Evolutionary conservation across 768 basidiomycete genomes (phyloP).

Genomic region (Hygrophoropsis aurantiaca): DNA sequence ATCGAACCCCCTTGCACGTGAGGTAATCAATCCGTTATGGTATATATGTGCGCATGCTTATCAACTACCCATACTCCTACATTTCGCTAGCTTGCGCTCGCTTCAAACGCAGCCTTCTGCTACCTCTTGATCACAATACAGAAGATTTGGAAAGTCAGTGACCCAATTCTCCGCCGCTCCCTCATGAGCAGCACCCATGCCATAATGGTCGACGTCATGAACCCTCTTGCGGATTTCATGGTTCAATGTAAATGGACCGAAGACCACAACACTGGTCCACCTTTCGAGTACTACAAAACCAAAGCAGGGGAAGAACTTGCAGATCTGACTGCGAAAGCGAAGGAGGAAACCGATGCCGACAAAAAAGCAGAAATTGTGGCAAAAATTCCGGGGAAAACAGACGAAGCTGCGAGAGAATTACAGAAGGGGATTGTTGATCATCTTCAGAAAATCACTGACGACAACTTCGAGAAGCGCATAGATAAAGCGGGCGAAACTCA

Average conservation of each 20-base stretch:
- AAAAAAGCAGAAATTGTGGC: too few relatives aligned
- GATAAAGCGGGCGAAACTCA: too few relatives aligned
- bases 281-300: slow-evolving; percentile 11
- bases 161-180: slow-evolving; percentile 4
- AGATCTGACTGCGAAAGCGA: too few relatives aligned
- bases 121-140: slow-evolving; percentile 16
- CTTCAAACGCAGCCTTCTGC: slow-evolving; percentile 16
- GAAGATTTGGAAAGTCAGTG: slow-evolving; percentile 4
- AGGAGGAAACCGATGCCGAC: too few relatives aligned
- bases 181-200: slow-evolving; percentile 10
- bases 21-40: slow-evolving; percentile 4
- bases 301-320: neutral
- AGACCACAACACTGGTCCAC: slow-evolving; percentile 6
- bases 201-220: slow-evolving; percentile 14
- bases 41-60: too few relatives aligned
- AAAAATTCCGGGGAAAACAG: neutral
- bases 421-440: neutral
- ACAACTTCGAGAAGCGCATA: too few relatives aligned
- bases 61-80: neutral
- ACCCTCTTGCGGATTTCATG: slow-evolving; percentile 7
- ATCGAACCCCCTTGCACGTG: slow-evolving; percentile 1
- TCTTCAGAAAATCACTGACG: neutral
- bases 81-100: slow-evolving; percentile 11
- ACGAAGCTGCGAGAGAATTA: slow-evolving; percentile 4
- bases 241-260: slow-evolving; percentile 7